These are phyloP conservation scores for Yamadazyma triangularis DNA, from an alignment of 1,139 yeast species.

Conservation along the genomic window DNA sequence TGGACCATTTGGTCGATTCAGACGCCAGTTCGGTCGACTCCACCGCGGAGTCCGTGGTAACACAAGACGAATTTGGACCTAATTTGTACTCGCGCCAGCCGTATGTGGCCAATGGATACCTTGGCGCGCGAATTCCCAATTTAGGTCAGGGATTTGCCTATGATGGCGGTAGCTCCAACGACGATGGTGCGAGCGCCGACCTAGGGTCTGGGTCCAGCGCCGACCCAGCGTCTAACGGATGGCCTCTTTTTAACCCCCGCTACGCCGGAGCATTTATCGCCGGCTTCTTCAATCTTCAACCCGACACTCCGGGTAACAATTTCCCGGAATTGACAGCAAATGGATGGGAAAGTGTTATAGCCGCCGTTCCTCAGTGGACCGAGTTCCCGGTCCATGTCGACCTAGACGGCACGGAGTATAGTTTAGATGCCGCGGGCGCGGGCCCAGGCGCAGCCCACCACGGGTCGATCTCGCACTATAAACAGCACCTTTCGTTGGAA, in stretches of 20 bases:
- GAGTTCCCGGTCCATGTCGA: too few relatives aligned
- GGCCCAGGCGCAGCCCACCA: too few relatives aligned
- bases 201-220: too few relatives aligned
- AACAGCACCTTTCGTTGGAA: conserved; percentile 56
- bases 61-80: too few relatives aligned
- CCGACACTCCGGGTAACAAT: conserved; percentile 45
- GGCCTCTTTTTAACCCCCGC: conserved; percentile 72
- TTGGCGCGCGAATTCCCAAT: conserved; percentile 75
- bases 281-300: conserved; percentile 68
- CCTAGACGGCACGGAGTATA: too few relatives aligned
- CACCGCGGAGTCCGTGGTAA: too few relatives aligned
- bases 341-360: conserved; percentile 69
- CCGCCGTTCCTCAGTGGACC: conserved; percentile 80
- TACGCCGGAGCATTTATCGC: conserved; percentile 74
- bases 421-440: too few relatives aligned
- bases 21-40: too few relatives aligned
- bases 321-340: conserved; percentile 64
- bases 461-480: conserved; percentile 44
- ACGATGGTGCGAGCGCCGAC: too few relatives aligned
- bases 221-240: conserved; percentile 45
- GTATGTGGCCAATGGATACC: conserved; percentile 76
- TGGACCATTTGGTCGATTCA: too few relatives aligned
- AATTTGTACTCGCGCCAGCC: conserved; percentile 69
- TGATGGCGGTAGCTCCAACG: conserved; percentile 47
- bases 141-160: conserved; percentile 74